Evolutionary conservation across 1,139 yeast species (phyloP).

Genomic region (Yamadazyma mexicana): DNA sequence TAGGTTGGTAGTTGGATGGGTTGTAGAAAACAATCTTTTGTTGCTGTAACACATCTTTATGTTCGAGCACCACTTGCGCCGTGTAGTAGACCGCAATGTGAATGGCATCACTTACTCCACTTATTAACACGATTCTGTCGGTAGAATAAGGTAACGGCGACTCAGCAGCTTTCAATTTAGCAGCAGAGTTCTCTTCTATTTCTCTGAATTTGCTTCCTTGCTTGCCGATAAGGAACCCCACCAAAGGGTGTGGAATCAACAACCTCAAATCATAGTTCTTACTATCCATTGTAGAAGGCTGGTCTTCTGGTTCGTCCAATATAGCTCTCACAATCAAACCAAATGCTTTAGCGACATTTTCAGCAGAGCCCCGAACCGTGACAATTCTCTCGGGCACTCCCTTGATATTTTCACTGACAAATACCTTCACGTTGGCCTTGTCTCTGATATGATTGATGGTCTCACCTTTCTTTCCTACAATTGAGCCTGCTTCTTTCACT

Average conservation of each 20-base stretch:
- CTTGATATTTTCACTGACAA: slow-evolving; percentile 75
- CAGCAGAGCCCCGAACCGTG: slow-evolving; percentile 74
- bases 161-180: slow-evolving; percentile 75
- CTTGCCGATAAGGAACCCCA: slow-evolving; percentile 83
- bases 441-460: slow-evolving; percentile 66
- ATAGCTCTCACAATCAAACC: slow-evolving; percentile 72
- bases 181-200: slow-evolving; percentile 82
- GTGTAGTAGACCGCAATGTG: slow-evolving; percentile 81
- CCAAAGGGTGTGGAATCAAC: slow-evolving; percentile 75
- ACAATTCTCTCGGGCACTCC: slow-evolving; percentile 79
- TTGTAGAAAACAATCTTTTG: slow-evolving; percentile 60
- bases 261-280: slow-evolving; percentile 58
- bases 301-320: slow-evolving; percentile 66
- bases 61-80: slow-evolving; percentile 64
- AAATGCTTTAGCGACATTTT: slow-evolving; percentile 80
- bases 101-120: slow-evolving; percentile 85
- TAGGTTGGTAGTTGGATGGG: slow-evolving; percentile 53
- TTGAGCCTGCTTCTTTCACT: slow-evolving; percentile 72
- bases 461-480: slow-evolving; percentile 81
- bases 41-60: slow-evolving; percentile 52
- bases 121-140: slow-evolving; percentile 69
- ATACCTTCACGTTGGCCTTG: slow-evolving; percentile 63
- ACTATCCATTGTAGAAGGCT: slow-evolving; percentile 57
- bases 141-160: slow-evolving; percentile 75
- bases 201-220: slow-evolving; percentile 75